Conservation (phyloP, 2,329 filamentous ascomycete genomes). For the Cladosporium sp. region DNA sequence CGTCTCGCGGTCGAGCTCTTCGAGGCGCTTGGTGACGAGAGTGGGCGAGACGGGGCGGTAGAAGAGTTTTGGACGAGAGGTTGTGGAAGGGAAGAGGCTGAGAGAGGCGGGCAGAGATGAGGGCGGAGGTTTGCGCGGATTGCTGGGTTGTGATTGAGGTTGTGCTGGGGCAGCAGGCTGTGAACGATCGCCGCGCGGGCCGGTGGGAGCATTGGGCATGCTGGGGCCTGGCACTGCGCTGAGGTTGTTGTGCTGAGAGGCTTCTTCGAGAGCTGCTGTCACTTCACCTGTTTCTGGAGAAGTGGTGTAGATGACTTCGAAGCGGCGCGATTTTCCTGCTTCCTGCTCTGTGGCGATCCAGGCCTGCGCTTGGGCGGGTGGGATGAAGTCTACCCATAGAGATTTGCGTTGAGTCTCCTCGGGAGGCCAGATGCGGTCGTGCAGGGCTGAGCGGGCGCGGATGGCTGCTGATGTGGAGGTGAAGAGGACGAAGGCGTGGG, state of each 20-base stretch:
- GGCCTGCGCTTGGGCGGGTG: constrained; percentile 54
- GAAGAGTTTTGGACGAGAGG: constrained; percentile 61
- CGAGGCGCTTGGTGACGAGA: constrained; percentile 61
- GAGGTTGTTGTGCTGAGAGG: constrained; percentile 15
- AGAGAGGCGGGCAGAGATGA: constrained; percentile 13
- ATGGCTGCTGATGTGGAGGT: constrained; percentile 65
- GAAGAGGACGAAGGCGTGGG: constrained; percentile 81
- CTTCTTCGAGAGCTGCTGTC: constrained; percentile 27
- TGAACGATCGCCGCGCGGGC: constrained; percentile 16
- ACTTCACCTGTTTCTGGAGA: constrained; percentile 48
- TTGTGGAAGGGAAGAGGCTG: constrained; percentile 55
- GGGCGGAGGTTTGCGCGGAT: constrained; percentile 9
- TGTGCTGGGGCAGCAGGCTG: neutral
- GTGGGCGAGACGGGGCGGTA: constrained; percentile 62
- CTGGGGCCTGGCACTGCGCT: constrained; percentile 17
- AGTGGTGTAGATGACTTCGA: constrained; percentile 66
- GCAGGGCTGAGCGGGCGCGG: constrained; percentile 70
- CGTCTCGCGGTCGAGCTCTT: constrained; percentile 49
- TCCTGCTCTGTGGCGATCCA: constrained; percentile 71
- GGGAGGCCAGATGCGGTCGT: constrained; percentile 73
- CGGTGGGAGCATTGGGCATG: constrained; percentile 24
- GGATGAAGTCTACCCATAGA: constrained; percentile 86
- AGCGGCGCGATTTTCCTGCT: constrained; percentile 48
- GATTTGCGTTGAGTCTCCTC: constrained; percentile 78
- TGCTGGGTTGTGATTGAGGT: neutral